These are phyloP conservation scores for Zygoascus meyerae DNA, from an alignment of 1,139 yeast genomes.

Conservation along the genomic window DNA sequence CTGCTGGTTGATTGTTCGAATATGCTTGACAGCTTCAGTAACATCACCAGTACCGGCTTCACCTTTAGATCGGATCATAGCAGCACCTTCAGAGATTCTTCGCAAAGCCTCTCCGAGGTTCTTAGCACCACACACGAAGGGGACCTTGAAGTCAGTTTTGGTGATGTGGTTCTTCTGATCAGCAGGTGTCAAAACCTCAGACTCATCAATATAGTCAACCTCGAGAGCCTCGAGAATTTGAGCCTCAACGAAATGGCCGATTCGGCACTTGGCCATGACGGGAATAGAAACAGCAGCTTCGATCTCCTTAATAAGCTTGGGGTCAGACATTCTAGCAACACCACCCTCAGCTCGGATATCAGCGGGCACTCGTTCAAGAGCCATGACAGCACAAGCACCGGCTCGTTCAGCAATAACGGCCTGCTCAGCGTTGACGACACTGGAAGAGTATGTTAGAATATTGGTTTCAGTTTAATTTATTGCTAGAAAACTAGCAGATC, in stretches of 20 bases:
- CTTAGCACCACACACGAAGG: conserved; percentile 84
- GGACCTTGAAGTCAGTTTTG: conserved; percentile 59
- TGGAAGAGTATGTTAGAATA: conserved; percentile 2
- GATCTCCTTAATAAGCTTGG: conserved; percentile 70
- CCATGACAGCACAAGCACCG: conserved; percentile 92
- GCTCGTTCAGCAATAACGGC: conserved; percentile 71
- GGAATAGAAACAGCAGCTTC: conserved; percentile 51
- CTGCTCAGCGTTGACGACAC: conserved; percentile 52
- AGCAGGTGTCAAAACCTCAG: conserved; percentile 78
- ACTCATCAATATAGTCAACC: conserved; percentile 79
- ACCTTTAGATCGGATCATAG: conserved; percentile 84
- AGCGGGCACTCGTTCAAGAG: conserved; percentile 80
- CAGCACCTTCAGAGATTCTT: conserved; percentile 79
- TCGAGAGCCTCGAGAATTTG: conserved; percentile 69
- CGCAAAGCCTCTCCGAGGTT: conserved; percentile 81
- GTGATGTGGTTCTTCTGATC: conserved; percentile 63
- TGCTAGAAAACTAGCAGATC: background rate
- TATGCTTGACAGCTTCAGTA: conserved; percentile 79
- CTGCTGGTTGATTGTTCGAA: conserved; percentile 52
- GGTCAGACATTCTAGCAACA: conserved; percentile 86
- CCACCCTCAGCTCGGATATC: conserved; percentile 81
- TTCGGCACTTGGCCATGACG: conserved; percentile 85
- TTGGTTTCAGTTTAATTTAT: background rate
- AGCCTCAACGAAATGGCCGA: conserved; percentile 82
- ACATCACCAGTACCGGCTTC: conserved; percentile 91